phyloP scores from a whole-genome alignment of 2,329 filamentous ascomycete genomes.

The Penicillium sp. region DNA sequence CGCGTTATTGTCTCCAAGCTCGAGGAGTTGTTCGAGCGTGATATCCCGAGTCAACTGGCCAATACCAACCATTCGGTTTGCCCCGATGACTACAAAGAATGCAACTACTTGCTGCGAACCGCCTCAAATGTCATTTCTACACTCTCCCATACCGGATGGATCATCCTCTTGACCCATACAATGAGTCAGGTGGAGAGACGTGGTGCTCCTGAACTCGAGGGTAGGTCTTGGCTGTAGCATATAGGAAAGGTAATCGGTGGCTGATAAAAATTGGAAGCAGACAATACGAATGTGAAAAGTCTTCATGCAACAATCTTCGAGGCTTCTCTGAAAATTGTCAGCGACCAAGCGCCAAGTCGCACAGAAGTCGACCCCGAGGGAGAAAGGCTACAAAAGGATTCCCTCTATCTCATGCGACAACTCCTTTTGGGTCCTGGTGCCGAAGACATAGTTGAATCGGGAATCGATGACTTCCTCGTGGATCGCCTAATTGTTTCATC shows the following conservation, averaged over 20 bases:
- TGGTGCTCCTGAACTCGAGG: conserved; percentile 50
- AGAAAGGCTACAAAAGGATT: conserved; percentile 67
- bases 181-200: conserved; percentile 50
- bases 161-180: conserved; percentile 63
- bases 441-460: conserved; percentile 42
- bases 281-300: conserved; percentile 28
- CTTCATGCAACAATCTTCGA: conserved; percentile 37
- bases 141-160: conserved; percentile 68
- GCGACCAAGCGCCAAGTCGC: conserved; percentile 17
- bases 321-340: conserved; percentile 30
- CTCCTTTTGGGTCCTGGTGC: conserved; percentile 41
- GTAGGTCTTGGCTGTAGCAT: conserved; percentile 28
- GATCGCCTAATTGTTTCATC: conserved; percentile 64
- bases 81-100: conserved; percentile 68
- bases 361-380: conserved; percentile 49
- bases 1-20: conserved; percentile 37
- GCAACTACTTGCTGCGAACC: conserved; percentile 73
- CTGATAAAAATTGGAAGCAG: conserved; percentile 16
- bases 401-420: conserved; percentile 62
- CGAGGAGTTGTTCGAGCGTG: conserved; percentile 31
- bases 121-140: conserved; percentile 69
- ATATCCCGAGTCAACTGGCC: conserved; percentile 16
- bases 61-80: conserved; percentile 48
- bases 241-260: conserved; percentile 2
- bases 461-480: conserved; percentile 69